Evolutionary conservation across 75 land plant species (phyloP).

Genomic region (Selaginella moellendorffii): DNA sequence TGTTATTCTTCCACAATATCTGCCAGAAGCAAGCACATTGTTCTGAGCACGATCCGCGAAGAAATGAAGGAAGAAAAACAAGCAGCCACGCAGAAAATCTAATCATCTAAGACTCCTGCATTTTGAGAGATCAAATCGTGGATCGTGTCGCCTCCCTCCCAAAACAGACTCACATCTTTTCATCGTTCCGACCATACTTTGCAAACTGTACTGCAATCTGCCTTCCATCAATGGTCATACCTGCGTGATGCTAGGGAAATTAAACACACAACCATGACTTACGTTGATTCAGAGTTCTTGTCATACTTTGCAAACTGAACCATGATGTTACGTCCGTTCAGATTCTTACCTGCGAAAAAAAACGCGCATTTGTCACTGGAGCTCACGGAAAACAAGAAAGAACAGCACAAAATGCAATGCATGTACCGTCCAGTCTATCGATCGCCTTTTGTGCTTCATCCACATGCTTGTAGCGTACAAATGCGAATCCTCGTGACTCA

Average conservation of each 20-base stretch:
- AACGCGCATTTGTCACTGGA: background rate
- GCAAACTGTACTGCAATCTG: conserved; percentile 36
- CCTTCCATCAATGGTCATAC: conserved; percentile 35
- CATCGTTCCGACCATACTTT: conserved; percentile 39
- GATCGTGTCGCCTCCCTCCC: background rate
- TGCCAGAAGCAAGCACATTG: background rate
- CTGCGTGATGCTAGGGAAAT: no score
- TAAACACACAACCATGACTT: conserved; percentile 16
- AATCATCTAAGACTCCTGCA: background rate
- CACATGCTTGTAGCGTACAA: conserved; percentile 90
- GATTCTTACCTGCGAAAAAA: conserved; percentile 46
- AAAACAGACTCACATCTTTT: conserved; percentile 27
- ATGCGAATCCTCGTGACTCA: conserved; percentile 93
- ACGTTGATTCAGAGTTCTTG: conserved; percentile 66
- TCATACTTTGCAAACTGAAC: conserved; percentile 91
- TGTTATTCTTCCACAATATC: conserved; percentile 14
- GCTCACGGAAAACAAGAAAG: background rate
- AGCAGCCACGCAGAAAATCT: background rate
- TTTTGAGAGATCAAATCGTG: no score
- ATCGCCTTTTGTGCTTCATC: conserved; percentile 96
- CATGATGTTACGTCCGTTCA: conserved; percentile 71
- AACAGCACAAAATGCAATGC: background rate
- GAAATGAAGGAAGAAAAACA: background rate
- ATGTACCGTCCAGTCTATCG: conserved; percentile 72
- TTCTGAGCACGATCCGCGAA: background rate